Evolutionary conservation across 306 rosid genomes (phyloP), one percentile per base, ranked within the genome.

Genomic region (Fragaria nilgerrensis): DNA sequence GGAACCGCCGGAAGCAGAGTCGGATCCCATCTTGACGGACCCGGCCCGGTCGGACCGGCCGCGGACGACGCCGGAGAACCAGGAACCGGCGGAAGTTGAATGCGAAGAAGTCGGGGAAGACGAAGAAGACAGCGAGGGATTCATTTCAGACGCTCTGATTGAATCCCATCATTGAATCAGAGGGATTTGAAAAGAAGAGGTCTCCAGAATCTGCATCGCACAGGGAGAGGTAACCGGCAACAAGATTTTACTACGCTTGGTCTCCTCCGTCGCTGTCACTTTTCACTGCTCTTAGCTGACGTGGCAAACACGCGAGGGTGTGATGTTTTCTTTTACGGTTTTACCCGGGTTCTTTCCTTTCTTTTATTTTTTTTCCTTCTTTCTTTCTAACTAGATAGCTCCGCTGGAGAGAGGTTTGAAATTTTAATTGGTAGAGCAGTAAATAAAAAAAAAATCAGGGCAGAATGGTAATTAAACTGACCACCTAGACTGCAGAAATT

Each of bases 21-120:
- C 90, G 14, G 17, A 67, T 5, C 78, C 66, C 90, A 87, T 84
- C 78, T 91, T 91, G 50, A 77, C 48, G 56, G 75, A 73, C 45
- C 77, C 55, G 55, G 93, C 79, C 85, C 82, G 75, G 80, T 76
- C 88, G 9, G 91, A 55, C 73, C 97, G 96, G 72, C 96, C 84
- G 45, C 96, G 89, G 79, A 92, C 94, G 56, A 92, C 83, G 80
- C 96, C 97, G 63, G 97, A 91, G 77, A 96, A 66, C 99, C 99
- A 96, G 68, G 98, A 92, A 27, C 89, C 73, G 3, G 92, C 32
- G 23, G 96, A 73, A 1, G 96, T 75, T 10, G 91, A 83, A 2
- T 90, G 55, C 5, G 89, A 27, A 5, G 88, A 75, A 23, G 63
- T 25, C 22, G 58, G 58, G 47, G 89, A 78, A 0, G 94, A 52